Conservation (phyloP, 2,329 filamentous ascomycete species). For the Xylaria sp. region DNA sequence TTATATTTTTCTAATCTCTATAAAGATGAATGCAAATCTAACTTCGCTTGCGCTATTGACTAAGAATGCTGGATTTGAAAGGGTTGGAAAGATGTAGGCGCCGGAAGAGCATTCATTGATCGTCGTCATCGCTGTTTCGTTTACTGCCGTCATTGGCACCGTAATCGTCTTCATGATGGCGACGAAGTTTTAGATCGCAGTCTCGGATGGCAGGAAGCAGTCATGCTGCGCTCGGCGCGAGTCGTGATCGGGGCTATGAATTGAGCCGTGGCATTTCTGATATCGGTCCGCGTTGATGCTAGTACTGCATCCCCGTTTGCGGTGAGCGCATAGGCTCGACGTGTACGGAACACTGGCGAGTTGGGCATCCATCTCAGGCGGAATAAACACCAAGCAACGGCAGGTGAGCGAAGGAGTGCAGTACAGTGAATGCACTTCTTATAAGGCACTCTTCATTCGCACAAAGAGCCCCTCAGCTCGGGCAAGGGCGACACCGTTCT, state of each 20-base stretch:
- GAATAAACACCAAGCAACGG: not conserved
- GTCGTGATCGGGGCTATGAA: not conserved
- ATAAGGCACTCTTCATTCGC: constrained; percentile 10
- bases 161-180: not conserved
- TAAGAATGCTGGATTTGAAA: not conserved
- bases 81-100: not conserved
- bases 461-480: constrained; percentile 47
- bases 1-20: not conserved
- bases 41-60: not conserved
- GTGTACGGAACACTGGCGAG: not conserved
- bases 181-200: not conserved
- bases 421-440: not conserved
- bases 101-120: not conserved
- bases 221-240: not conserved
- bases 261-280: not conserved
- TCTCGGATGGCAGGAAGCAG: not conserved
- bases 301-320: not conserved
- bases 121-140: not conserved
- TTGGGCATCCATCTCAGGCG: not conserved
- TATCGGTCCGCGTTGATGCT: not conserved
- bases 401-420: not conserved
- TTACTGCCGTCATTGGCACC: not conserved
- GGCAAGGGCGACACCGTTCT: constrained; percentile 43
- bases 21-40: not conserved
- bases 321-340: not conserved